Base-by-base conservation (phyloP, 2,329 filamentous ascomycete genomes). In the Cercospora sp. region DNA sequence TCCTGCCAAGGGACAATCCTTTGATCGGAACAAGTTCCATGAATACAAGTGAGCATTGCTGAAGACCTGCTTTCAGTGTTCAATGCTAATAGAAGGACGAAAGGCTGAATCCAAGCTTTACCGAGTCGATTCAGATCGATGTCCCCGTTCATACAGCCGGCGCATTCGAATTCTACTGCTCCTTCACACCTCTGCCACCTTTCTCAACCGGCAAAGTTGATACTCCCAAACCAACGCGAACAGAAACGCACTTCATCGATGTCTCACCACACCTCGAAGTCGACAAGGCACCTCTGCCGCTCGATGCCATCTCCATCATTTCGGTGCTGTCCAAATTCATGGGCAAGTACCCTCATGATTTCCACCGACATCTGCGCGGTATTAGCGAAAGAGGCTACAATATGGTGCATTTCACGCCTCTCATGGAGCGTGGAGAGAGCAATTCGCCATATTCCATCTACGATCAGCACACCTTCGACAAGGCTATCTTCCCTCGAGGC, bases 361-460 rank as follows among this genome's bases (percentile, higher is more conserved):
- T 94, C 94, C 89, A 97, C 78, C 90, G 88, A 62, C 94, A 98
- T 79, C 83, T 99, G 66, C 86, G 87, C 66, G 94, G 95, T 30
- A 97, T 99, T 78, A 91, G 92, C 78, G 88, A 91, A 75, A 87
- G 95, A 69, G 94, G 94, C 57, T 99, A 99, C 85, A 99, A 99
- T 82, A 97, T 98, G 93, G 89, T 99, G 69, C 95, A 99, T 80
- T 99, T 99, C 80, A 97, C 95, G 1, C 95, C 95, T 9, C 84
- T 99, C 72, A 95, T 97, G 85, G 86, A 91, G 67, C 89, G 95
- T 68, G 95, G 95, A 66, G 86, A 85, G 55, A 99, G 95, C 63
- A 97, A 99, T 78, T 99, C 95, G 1, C 95, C 95, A 0, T 99
- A 98, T 84, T 99, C 95, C 79, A 88, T 99, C 75, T 97, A 91